Percentiles rank a stretch among this genome's conserved stretches.
These are phyloP conservation scores for Acrocalymma vagum DNA, from an alignment of 2,329 filamentous ascomycete genomes.

Conservation along the genomic window DNA sequence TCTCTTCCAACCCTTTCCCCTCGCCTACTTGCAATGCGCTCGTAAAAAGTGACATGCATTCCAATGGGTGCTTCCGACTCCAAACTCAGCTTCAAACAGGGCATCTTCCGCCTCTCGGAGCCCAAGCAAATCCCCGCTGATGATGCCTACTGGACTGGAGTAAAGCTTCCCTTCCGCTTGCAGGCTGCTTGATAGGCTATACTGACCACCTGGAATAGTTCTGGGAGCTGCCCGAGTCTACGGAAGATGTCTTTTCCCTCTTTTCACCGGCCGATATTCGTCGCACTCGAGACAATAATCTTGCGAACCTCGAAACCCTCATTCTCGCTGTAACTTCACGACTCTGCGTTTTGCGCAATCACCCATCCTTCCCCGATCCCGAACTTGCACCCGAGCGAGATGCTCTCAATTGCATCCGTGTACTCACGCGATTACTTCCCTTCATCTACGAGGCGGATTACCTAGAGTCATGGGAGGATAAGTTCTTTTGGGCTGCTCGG, in stretches of 20 bases:
- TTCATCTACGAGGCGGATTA: slow-evolving; percentile 91
- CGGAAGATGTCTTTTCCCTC: slow-evolving; percentile 95
- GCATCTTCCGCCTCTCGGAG: slow-evolving; percentile 96
- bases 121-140: slow-evolving; percentile 86
- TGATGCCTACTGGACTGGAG: slow-evolving; percentile 92
- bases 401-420: slow-evolving; percentile 92
- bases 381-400: slow-evolving; percentile 84
- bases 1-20: slow-evolving; percentile 1
- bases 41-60: slow-evolving; percentile 42
- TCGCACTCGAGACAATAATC: slow-evolving; percentile 81
- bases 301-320: slow-evolving; percentile 90
- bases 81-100: slow-evolving; percentile 98
- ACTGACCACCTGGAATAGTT: slow-evolving; percentile 67
- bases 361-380: slow-evolving; percentile 88
- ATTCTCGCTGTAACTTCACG: slow-evolving; percentile 84
- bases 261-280: slow-evolving; percentile 85
- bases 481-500: slow-evolving; percentile 87
- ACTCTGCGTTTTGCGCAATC: slow-evolving; percentile 82
- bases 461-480: slow-evolving; percentile 85
- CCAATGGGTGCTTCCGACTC: slow-evolving; percentile 97
- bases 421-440: slow-evolving; percentile 87
- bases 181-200: slow-evolving; percentile 16
- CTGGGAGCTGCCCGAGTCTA: slow-evolving; percentile 95
- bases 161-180: slow-evolving; percentile 57
- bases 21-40: slow-evolving; percentile 22